A percentile compares a stretch with the other conserved stretches of the same genome.
phyloP scores from a whole-genome alignment of 768 basidiomycete genomes.

The Tylopilus felleus region DNA sequence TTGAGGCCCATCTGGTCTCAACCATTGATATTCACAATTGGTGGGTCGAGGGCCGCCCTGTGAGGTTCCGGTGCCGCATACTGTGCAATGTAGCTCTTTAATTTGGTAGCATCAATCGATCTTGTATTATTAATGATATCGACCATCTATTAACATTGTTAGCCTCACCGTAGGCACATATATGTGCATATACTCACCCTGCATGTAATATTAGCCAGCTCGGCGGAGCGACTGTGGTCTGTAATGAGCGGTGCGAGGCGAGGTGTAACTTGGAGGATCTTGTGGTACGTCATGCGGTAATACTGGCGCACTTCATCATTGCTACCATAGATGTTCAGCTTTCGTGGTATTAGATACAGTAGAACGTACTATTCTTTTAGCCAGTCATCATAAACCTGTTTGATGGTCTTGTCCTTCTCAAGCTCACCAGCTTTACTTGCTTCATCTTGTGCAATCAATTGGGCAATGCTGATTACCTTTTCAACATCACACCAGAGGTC shows the following conservation, averaged over 20 bases:
- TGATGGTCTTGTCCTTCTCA: background rate
- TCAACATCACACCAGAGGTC: conserved; percentile 5
- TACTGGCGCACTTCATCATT: background rate
- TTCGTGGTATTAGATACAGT: background rate
- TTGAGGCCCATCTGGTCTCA: no score
- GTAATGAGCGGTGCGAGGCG: background rate
- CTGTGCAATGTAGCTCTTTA: background rate
- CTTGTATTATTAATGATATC: background rate
- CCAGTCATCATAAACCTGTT: background rate
- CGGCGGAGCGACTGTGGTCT: background rate
- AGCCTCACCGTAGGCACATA: background rate
- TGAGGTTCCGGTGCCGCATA: background rate
- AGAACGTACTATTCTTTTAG: background rate
- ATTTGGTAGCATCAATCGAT: background rate
- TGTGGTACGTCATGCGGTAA: background rate
- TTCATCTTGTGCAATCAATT: background rate
- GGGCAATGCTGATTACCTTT: background rate
- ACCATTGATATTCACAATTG: no score
- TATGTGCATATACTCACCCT: background rate
- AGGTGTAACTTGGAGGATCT: background rate
- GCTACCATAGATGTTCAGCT: background rate
- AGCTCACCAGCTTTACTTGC: background rate
- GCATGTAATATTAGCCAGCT: background rate
- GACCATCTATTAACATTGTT: background rate
- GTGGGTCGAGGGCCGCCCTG: no score